These are phyloP conservation scores for Cucurbita argyrosperma DNA, from an alignment of 306 rosid species.

Conservation along the genomic window DNA sequence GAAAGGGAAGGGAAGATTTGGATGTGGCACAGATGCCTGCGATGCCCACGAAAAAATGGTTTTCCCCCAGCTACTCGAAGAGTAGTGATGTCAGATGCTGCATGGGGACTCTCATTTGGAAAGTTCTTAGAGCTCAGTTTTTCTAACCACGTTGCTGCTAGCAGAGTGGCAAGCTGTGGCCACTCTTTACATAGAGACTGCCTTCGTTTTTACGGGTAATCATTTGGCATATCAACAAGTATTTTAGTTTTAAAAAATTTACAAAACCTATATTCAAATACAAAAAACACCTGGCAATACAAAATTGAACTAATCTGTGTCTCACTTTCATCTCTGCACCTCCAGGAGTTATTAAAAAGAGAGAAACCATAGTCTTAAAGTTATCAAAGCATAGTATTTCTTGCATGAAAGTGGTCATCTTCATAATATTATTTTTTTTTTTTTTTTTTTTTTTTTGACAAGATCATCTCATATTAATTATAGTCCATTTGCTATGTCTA, in stretches of 20 bases:
- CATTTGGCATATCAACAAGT: not conserved
- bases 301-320: not conserved
- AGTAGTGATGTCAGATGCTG: conserved; percentile 98
- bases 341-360: not conserved
- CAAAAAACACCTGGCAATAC: not conserved
- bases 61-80: conserved; percentile 92
- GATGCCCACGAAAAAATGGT: conserved; percentile 76
- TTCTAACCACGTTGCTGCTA: conserved; percentile 97
- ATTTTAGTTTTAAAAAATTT: not conserved
- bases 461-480: not conserved
- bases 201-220: conserved; percentile 93
- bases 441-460: not conserved
- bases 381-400: not conserved
- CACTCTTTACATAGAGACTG: conserved; percentile 97
- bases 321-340: not conserved
- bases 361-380: not conserved
- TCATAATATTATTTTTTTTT: not conserved
- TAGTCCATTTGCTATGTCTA: not conserved
- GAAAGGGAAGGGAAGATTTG: conserved; percentile 95
- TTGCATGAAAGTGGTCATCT: not conserved
- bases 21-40: conserved; percentile 99
- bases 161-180: conserved; percentile 98
- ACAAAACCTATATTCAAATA: not conserved
- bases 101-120: conserved; percentile 98
- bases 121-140: conserved; percentile 99